phyloP scores from a whole-genome alignment of 148 eudicot genomes.

The Euryodendron excelsum region DNA sequence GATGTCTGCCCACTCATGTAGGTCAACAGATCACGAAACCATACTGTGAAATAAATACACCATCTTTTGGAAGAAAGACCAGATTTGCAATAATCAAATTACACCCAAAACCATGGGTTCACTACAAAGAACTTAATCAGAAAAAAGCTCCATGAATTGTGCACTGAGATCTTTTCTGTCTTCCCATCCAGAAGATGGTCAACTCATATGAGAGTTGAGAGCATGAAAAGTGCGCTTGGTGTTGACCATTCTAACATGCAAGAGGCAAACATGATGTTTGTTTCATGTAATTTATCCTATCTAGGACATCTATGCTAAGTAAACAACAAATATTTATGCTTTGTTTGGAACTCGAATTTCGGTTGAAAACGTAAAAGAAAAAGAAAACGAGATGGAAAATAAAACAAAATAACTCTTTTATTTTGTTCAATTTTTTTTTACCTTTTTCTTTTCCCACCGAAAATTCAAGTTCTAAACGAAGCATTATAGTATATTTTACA shows the following conservation, averaged over 20 bases:
- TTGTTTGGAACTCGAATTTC: too few relatives aligned
- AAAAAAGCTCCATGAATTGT: background rate
- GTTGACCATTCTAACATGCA: constrained; percentile 1
- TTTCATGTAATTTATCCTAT: background rate
- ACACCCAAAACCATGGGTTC: background rate
- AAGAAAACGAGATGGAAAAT: too few relatives aligned
- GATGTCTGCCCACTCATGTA: background rate
- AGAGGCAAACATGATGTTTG: background rate
- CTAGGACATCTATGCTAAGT: constrained; percentile 5
- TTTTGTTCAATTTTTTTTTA: too few relatives aligned
- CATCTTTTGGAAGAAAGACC: background rate
- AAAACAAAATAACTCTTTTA: too few relatives aligned
- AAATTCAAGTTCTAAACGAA: too few relatives aligned
- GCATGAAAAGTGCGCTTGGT: background rate
- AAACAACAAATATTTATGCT: background rate
- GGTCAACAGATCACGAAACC: background rate
- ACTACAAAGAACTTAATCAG: background rate
- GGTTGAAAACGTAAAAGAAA: too few relatives aligned
- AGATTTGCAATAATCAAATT: background rate
- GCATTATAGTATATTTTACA: background rate
- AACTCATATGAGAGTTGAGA: background rate
- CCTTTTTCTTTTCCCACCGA: too few relatives aligned
- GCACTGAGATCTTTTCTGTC: background rate
- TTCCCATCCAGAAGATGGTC: background rate
- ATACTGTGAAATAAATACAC: background rate